Evolutionary conservation across 805 yeast species (phyloP).

Genomic region (Candida germanica): DNA sequence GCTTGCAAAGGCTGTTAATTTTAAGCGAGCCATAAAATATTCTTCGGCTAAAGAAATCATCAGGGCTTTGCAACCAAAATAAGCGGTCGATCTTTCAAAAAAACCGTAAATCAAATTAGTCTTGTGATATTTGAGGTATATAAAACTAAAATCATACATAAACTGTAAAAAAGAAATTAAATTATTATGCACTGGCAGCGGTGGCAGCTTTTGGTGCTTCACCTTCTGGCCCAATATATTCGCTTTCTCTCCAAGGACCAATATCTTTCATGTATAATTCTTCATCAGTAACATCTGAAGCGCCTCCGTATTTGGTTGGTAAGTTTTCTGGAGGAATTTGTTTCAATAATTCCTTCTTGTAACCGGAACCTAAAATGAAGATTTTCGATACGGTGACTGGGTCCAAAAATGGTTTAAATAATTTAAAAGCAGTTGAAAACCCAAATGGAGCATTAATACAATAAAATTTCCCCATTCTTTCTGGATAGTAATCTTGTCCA

Average conservation of each 20-base stretch:
- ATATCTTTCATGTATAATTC: constrained; percentile 84
- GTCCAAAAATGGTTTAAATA: constrained; percentile 91
- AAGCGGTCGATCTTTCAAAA: too few species aligned
- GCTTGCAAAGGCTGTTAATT: too few species aligned
- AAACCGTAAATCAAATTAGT: too few species aligned
- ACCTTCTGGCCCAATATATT: constrained; percentile 93
- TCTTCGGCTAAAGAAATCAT: too few species aligned
- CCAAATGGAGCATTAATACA: constrained; percentile 97
- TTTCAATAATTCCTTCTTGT: constrained; percentile 77
- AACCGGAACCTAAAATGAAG: constrained; percentile 76
- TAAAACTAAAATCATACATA: too few species aligned
- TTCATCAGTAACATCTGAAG: constrained; percentile 63
- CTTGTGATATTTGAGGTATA: too few species aligned
- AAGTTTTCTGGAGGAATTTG: constrained; percentile 93
- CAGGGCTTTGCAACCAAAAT: too few species aligned
- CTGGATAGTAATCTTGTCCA: constrained; percentile 97
- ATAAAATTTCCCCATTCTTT: constrained; percentile 98
- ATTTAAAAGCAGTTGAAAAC: constrained; percentile 86
- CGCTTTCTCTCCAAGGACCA: constrained; percentile 96
- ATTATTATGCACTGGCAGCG: too few species aligned
- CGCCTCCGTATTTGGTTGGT: constrained; percentile 89
- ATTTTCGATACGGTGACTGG: constrained; percentile 97
- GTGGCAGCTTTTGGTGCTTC: constrained; percentile 78
- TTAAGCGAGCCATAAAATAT: too few species aligned
- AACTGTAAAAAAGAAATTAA: too few species aligned